Evolutionary conservation across 2,329 filamentous ascomycete genomes (phyloP).

Genomic region (Fusarium neocosmosporiellum): DNA sequence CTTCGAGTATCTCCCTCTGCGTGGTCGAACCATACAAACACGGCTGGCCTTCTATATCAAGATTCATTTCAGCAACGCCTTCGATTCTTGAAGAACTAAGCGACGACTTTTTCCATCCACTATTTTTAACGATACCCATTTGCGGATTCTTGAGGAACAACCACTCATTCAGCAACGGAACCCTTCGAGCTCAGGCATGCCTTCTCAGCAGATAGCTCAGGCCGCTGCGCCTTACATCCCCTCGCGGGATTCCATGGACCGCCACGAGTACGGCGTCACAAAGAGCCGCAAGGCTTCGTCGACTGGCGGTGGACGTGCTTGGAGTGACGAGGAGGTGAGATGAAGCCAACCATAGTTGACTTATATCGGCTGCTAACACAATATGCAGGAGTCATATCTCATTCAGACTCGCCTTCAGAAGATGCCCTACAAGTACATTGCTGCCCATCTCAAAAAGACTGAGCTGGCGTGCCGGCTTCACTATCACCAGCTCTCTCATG

Average conservation of each 20-base stretch:
- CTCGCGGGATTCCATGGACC: slow-evolving; percentile 65
- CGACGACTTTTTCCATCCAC: slow-evolving; percentile 27
- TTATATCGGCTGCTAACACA: slow-evolving; percentile 24
- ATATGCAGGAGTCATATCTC: slow-evolving; percentile 79
- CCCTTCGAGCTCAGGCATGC: slow-evolving; percentile 53
- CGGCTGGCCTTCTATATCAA: slow-evolving; percentile 10
- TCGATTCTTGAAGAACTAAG: slow-evolving; percentile 25
- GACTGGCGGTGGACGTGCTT: slow-evolving; percentile 81
- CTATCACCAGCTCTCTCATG: slow-evolving; percentile 87
- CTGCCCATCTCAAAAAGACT: slow-evolving; percentile 86
- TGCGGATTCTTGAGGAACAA: slow-evolving; percentile 30
- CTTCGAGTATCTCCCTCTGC: slow-evolving; percentile 27
- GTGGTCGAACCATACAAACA: slow-evolving; percentile 10
- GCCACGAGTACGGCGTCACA: slow-evolving; percentile 68
- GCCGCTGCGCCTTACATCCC: slow-evolving; percentile 60
- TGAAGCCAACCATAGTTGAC: neutral
- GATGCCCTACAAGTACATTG: slow-evolving; percentile 93
- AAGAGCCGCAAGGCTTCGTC: slow-evolving; percentile 76
- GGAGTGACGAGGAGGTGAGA: slow-evolving; percentile 85
- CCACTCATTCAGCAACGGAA: slow-evolving; percentile 31
- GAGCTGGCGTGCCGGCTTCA: slow-evolving; percentile 88
- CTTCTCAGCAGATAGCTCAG: slow-evolving; percentile 61
- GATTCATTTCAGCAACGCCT: slow-evolving; percentile 31
- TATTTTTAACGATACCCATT: slow-evolving; percentile 35
- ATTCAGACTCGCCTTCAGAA: slow-evolving; percentile 86